Conservation (phyloP, 164 flowering plant genomes). For the Vitis rotundifolia region DNA sequence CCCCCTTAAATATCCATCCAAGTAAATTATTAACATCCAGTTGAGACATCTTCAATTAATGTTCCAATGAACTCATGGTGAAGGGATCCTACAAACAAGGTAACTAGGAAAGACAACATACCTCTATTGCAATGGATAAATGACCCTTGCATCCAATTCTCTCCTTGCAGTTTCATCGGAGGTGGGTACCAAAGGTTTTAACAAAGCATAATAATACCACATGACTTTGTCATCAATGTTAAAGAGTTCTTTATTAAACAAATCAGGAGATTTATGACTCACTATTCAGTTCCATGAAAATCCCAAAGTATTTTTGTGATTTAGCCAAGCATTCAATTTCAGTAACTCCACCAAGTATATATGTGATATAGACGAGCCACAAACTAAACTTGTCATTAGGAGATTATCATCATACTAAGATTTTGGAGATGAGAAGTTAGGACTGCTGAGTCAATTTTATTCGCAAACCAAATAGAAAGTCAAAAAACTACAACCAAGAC, state of each 20-base stretch:
- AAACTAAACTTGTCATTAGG: too few relatives aligned
- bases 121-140: conserved; percentile 92
- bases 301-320: too few relatives aligned
- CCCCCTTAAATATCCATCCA: conserved; percentile 86
- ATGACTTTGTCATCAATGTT: not conserved
- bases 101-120: conserved; percentile 24
- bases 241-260: not conserved
- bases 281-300: too few relatives aligned
- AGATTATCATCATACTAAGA: too few relatives aligned
- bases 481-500: not conserved
- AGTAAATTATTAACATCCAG: not conserved
- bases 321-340: too few relatives aligned
- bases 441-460: too few relatives aligned
- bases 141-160: conserved; percentile 95
- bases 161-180: conserved; percentile 90
- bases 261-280: too few relatives aligned
- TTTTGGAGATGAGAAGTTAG: too few relatives aligned
- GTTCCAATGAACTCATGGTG: not conserved
- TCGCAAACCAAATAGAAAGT: not conserved
- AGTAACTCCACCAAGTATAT: too few relatives aligned
- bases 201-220: not conserved
- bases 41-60: not conserved
- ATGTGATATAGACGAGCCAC: too few relatives aligned
- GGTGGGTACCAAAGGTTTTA: conserved; percentile 10
- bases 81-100: not conserved